phyloP scores from a whole-genome alignment of 805 yeast species.

The Wickerhamiella cacticola region DNA sequence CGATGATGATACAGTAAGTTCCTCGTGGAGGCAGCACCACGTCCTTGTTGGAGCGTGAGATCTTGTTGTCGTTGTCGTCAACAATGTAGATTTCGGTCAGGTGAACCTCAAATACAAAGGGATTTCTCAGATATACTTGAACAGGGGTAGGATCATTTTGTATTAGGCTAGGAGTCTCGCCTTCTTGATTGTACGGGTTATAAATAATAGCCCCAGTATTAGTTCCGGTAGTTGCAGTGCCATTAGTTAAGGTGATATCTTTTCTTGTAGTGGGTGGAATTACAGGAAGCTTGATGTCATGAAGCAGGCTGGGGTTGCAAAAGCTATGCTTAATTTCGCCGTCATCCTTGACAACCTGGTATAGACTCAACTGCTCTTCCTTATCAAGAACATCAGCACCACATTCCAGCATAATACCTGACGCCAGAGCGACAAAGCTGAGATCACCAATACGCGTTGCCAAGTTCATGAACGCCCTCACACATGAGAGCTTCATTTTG shows the following conservation, averaged over 20 bases:
- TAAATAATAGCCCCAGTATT: slow-evolving; percentile 25
- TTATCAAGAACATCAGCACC: slow-evolving; percentile 43
- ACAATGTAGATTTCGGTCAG: slow-evolving; percentile 31
- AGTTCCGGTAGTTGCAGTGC: not conserved
- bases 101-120: slow-evolving; percentile 62
- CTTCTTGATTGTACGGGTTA: slow-evolving; percentile 40
- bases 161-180: not conserved
- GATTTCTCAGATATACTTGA: slow-evolving; percentile 54
- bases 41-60: slow-evolving; percentile 21
- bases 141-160: slow-evolving; percentile 47
- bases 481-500: slow-evolving; percentile 41
- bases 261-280: slow-evolving; percentile 22
- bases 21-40: slow-evolving; percentile 24
- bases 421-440: slow-evolving; percentile 38
- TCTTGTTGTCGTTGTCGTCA: slow-evolving; percentile 17
- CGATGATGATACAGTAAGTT: slow-evolving; percentile 20
- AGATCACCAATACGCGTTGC: slow-evolving; percentile 35
- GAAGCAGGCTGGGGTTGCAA: slow-evolving; percentile 63
- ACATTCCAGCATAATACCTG: slow-evolving; percentile 35
- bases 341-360: slow-evolving; percentile 20
- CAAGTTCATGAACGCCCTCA: slow-evolving; percentile 38
- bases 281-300: slow-evolving; percentile 31
- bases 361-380: slow-evolving; percentile 44
- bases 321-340: slow-evolving; percentile 33
- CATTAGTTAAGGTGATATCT: slow-evolving; percentile 4